Base-by-base conservation (phyloP, 2,329 filamentous ascomycete genomes). In the Fusarium sp. region DNA sequence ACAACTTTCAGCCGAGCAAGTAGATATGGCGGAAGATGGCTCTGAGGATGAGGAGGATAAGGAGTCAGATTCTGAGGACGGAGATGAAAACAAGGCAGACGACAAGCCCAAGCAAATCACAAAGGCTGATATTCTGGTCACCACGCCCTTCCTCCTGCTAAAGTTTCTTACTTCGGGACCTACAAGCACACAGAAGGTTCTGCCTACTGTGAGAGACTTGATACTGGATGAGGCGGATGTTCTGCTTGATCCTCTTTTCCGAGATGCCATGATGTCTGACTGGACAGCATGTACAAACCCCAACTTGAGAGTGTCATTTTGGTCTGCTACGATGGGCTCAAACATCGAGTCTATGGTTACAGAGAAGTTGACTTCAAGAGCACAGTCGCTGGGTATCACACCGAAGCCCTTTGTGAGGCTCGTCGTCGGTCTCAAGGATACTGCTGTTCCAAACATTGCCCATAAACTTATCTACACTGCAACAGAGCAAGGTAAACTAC, bases 301-400 rank as follows among this genome's bases (percentile, higher is more conserved):
- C 7, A 82, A 86, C n/a, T 85, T 98, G 14, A 89, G 91, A 29
- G 86, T 94, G 7, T 94, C 93, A 15, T 91, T 97, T 67, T 99
- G 95, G 94, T 98, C 96, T 19, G 96, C 96, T 19, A 99, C 96
- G 0, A 98, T 99, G 91, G 94, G 93, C 7, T 97, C 95, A 21
- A 96, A 92, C 75, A 93, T 98, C 45, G 96, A 99, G 83, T 86
- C 91, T 25, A 85, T 98, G 12, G 89, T 94, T 51, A 88, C 88
- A 11, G 88, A 89, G n/a, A 92, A 91, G 19, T 88, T 96, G 56
- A 83, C 86, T 42, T 82, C 86, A 14, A 87, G 91, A 39, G 86
- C 81, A 56, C 79, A 82, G 45, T 79, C 69, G 41, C 82, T 86
- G 73, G 77, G 74, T 25, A 72, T 77, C 39, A 71, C 75, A 18